Evolutionary conservation across 176 grass and related monocot genomes (phyloP).

Genomic region (Chloris gayana): DNA sequence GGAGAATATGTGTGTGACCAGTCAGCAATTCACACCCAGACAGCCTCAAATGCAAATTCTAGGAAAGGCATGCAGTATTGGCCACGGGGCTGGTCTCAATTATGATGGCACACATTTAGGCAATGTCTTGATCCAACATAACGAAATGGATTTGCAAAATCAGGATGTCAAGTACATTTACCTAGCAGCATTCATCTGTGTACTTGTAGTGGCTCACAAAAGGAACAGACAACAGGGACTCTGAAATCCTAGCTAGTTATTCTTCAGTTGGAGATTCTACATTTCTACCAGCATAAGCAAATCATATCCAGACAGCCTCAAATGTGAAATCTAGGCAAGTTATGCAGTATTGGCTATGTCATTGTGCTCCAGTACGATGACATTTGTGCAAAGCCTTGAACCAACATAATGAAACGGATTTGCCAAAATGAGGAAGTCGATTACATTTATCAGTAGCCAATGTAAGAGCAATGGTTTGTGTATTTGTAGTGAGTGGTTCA

Average conservation of each 20-base stretch:
- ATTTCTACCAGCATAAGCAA: too few relatives aligned
- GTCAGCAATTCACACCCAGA: conserved; percentile 23
- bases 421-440: not conserved
- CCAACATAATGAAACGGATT: not conserved
- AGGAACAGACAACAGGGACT: too few relatives aligned
- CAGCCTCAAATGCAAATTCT: not conserved
- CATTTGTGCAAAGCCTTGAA: conserved; percentile 4
- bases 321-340: not conserved
- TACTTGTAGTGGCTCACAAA: not conserved
- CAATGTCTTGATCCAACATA: conserved; percentile 5
- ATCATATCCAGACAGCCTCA: conserved; percentile 8
- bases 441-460: not conserved
- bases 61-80: not conserved
- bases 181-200: not conserved
- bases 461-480: not conserved
- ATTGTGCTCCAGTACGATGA: not conserved
- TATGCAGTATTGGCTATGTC: not conserved
- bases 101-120: not conserved
- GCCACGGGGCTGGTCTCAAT: not conserved
- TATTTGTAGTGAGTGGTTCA: not conserved
- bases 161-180: not conserved
- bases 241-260: too few relatives aligned
- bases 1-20: not conserved
- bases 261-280: too few relatives aligned
- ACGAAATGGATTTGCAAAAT: not conserved